A percentile compares a stretch with the other conserved stretches of the same genome.
Conservation (phyloP, 768 basidiomycete species). For the Asterophora parasitica region DNA sequence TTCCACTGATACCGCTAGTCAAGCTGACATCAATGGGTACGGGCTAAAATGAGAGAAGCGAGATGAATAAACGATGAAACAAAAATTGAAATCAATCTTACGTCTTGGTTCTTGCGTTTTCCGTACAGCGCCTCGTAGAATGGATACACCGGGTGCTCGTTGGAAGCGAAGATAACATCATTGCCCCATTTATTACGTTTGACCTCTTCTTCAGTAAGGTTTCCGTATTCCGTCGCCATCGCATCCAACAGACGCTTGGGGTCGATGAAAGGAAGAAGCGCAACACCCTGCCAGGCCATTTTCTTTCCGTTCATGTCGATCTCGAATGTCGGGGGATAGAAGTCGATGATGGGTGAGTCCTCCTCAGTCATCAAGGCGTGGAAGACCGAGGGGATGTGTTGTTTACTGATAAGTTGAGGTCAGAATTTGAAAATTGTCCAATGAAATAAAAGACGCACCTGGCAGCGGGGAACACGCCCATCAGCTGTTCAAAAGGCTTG, state of each 20-base stretch:
- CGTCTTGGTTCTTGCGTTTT: constrained; percentile 78
- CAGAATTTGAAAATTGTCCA: constrained; percentile 1
- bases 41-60: constrained; percentile 45
- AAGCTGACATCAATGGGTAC: constrained; percentile 61
- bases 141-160: constrained; percentile 82
- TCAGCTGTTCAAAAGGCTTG: constrained; percentile 95
- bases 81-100: constrained; percentile 31
- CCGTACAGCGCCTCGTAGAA: constrained; percentile 87
- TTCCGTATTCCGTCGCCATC: constrained; percentile 64
- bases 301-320: constrained; percentile 99
- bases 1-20: constrained; percentile 78
- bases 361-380: constrained; percentile 83
- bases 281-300: constrained; percentile 99
- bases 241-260: constrained; percentile 76
- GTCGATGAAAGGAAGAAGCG: constrained; percentile 94
- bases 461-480: constrained; percentile 96
- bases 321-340: constrained; percentile 88
- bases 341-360: constrained; percentile 91
- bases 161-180: constrained; percentile 75
- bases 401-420: constrained; percentile 46
- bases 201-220: constrained; percentile 78
- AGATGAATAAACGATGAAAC: constrained; percentile 8
- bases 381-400: constrained; percentile 84
- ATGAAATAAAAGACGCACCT: constrained; percentile 42
- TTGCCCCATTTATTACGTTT: constrained; percentile 82